These are phyloP conservation scores for Nitzschia inconspicua DNA, from an alignment of 108 stramenopile species.

Conservation along the genomic window DNA sequence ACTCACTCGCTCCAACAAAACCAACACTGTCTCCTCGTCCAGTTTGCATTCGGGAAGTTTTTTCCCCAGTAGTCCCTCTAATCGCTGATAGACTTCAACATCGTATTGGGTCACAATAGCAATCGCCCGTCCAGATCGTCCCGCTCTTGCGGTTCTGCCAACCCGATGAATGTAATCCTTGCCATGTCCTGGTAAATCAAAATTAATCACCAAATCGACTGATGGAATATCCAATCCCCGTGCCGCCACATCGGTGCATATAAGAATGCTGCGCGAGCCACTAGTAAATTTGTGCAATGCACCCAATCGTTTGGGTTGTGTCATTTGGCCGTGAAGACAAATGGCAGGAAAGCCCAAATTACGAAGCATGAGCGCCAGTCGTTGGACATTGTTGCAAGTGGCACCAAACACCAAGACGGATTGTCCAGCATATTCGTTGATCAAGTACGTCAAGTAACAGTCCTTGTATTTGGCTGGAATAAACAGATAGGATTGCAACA, in stretches of 20 bases:
- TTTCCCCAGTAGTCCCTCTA: conserved; percentile 90
- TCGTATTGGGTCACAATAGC: conserved; percentile 99
- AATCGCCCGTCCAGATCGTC: conserved; percentile 92
- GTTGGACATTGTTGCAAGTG: conserved; percentile 96
- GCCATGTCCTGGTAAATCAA: conserved; percentile 93
- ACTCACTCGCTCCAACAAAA: conserved; percentile 91
- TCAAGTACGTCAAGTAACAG: conserved; percentile 93
- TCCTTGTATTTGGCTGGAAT: conserved; percentile 99
- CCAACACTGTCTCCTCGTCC: conserved; percentile 89
- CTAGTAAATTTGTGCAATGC: conserved; percentile 94
- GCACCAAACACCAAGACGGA: conserved; percentile 95
- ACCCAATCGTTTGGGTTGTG: conserved; percentile 95
- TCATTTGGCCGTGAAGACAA: conserved; percentile 98
- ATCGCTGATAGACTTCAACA: conserved; percentile 96
- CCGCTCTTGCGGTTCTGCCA: conserved; percentile 96
- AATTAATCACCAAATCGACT: conserved; percentile 97
- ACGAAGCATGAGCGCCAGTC: conserved; percentile 91
- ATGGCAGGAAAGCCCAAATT: conserved; percentile 96
- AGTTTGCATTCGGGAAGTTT: conserved; percentile 84
- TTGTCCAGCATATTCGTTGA: conserved; percentile 96
- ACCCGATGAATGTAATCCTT: conserved; percentile 99
- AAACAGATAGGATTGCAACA: conserved; percentile 96
- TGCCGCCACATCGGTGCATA: conserved; percentile 98
- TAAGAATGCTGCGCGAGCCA: conserved; percentile 78
- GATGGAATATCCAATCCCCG: conserved; percentile 94